Evolutionary conservation across 2,329 filamentous ascomycete species (phyloP), one percentile per base, ranked within the genome.

Genomic region (Chaetomiaceae sp.): DNA sequence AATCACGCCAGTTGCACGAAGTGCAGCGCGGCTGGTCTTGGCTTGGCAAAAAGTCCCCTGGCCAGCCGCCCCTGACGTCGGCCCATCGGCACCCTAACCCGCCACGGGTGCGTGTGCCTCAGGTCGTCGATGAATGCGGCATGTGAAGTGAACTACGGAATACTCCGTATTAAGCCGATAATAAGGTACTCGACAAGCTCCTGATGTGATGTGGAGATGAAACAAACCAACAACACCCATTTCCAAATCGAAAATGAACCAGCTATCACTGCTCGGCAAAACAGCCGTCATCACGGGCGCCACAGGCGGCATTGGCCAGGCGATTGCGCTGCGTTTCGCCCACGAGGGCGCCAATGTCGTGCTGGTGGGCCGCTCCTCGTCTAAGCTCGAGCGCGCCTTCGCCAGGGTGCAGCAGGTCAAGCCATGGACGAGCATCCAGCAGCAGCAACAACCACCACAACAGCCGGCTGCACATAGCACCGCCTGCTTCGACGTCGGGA

Each of bases 261-360:
- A 65, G 51, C 57, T 46, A 18, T 58, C 62, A 41, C 64, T 79
- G 45, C 58, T 58, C 34, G 72, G 73, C 47, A 75, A 75, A 52
- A 71, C 69, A 49, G 75, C 71, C 61, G 69, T 86, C 59, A 71
- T 89, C 42, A 85, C 84, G 2, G 86, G 86, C 38, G 84, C 76
- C 17, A 84, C 82, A 35, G 79, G 83, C 17, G 79, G 82, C 43
- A 88, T 89, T 55, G 86, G 86, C 36, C 69, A 73, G 34, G 77
- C 79, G 42, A 84, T 89, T 45, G 84, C 84, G 9, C 63, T 68
- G 30, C 71, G 76, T n/a, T 85, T 89, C 58, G 78, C 84, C 17
- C 59, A 62, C 42, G 73, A 81, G 48, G 84, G 53, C 30, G 49
- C 55, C 34, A 44, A n/a, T 20, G 46, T 58, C 1, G 74, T 81